Base-by-base conservation (phyloP, 768 basidiomycete genomes). In the Baorangia bicolor region DNA sequence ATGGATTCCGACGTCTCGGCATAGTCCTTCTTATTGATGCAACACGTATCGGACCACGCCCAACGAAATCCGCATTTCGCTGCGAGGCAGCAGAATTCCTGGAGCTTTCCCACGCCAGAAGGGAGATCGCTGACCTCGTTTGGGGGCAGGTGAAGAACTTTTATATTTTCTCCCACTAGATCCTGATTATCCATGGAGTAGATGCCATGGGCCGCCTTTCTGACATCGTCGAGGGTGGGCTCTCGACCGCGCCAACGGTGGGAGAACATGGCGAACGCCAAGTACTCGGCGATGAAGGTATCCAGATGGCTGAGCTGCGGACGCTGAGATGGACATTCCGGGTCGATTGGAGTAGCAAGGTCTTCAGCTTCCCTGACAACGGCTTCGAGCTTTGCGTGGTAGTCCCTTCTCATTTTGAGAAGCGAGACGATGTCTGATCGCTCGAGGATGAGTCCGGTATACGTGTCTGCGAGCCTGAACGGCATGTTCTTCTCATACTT, bases 61-160 rank as follows among this genome's bases (percentile, higher is more conserved):
- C 69, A 69, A n/a, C 68, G 67, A 48, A 50, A 69, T 2, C 69
- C 68, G 27, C 65, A 71, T 41, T 62, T 69, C 1, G 67, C 69
- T 6, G 62, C 62, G 8, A 56, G 16, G 25, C 67, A 71, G 38
- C 69, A 69, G 30, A 65, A 71, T 13, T 71, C 62, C 18, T 71
- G 69, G 21, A 69, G 68, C 41, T 71, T 69, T 34, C 38, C 28
- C 12, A 56, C 42, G n/a, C 63, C 58, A 7, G 37, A 25, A 0
- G 51, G 5, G 34, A 46, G 39, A 13, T 51, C 41, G 47, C 13
- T 10, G 12, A n/a, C 8, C 2, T 39, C 30, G 14, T 20, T 38
- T 33, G 54, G 23, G 28, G 49, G 37, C 2, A 43, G 14, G 18
- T n/a, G 46, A 37, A 58, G 12, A n/a, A 34, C 45, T 5, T 41